Evolutionary conservation across 148 eudicot species (phyloP), one percentile per base, ranked within the genome.

Genomic region (Cornus florida): DNA sequence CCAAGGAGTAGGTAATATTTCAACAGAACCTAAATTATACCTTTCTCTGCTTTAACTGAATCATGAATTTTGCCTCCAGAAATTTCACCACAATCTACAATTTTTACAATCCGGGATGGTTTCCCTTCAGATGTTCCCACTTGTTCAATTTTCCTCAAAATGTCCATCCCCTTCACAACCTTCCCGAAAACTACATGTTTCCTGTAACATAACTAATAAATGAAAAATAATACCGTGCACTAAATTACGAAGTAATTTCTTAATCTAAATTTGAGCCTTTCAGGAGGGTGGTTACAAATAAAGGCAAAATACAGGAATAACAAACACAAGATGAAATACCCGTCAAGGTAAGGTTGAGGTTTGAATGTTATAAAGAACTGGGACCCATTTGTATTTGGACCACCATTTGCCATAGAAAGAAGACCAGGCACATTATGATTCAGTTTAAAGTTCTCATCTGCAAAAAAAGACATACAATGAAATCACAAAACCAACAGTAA

Each of bases 131-230:
- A 75, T 71, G 95, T 77, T 75, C 94, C 99, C 65, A 90, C 69
- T 76, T 83, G 92, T 86, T 97, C 99, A 81, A 97, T 84, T 81
- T 92, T 91, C 88, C 83, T 91, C 74, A 97, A 84, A 80, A 90
- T 65, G 68, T 97, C 97, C 88, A 92, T 86, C 83, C 99, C 97
- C 70, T 88, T 80, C 78, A 88, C 91, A 77, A 94, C 98, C 85
- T 94, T 92, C 32, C 98, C 99, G 74, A 97, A 97, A 73, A 97
- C 97, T 80, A 97, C 93, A 87, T 97, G 99, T 80, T 94, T 97
- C 84, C 99, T 97, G 93, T 76, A 77, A 82, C 20, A 80, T 41
- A 72, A 41, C 60, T 71, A 23, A 66, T 28, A 53, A 59, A 77
- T 76, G 70, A 79, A 32, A 22, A 76, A 57, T 57, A 57, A 13